Conservation (phyloP, 441 rosid species). For the Geranium incanum region DNA sequence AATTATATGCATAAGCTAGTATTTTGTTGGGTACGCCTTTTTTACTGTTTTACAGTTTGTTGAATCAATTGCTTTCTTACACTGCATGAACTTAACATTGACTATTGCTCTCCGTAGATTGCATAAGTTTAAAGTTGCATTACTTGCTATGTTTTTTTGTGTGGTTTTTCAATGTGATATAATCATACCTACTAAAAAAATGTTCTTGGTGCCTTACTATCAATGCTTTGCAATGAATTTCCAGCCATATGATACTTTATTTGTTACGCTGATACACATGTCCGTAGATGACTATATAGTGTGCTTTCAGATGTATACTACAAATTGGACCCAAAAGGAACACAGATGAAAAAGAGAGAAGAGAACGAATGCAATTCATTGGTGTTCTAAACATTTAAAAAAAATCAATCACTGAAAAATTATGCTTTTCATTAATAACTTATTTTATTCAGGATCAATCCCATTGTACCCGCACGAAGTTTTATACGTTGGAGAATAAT, state of each 20-base stretch:
- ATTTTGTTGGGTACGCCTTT: constrained; percentile 36
- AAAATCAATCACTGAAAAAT: neutral
- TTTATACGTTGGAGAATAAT: constrained; percentile 32
- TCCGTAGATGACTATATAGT: neutral
- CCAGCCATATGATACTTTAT: neutral
- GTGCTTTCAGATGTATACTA: neutral
- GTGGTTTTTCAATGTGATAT: neutral
- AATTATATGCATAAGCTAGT: constrained; percentile 21
- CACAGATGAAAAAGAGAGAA: neutral
- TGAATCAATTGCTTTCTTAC: neutral
- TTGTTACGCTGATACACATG: neutral
- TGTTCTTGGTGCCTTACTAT: neutral
- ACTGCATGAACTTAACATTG: constrained; percentile 2
- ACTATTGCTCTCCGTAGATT: neutral
- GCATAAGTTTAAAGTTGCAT: neutral
- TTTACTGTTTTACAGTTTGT: neutral
- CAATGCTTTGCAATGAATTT: neutral
- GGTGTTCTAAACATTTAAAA: neutral
- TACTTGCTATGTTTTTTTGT: neutral
- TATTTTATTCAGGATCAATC: constrained; percentile 34
- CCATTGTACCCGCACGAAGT: constrained; percentile 37
- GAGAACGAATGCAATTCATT: neutral
- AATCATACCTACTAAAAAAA: neutral
- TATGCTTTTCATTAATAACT: neutral
- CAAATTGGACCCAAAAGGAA: neutral